Evolutionary conservation across 176 grass and related monocot genomes (phyloP), one percentile per base, ranked within the genome.

Genomic region (Oryza coarctata): DNA sequence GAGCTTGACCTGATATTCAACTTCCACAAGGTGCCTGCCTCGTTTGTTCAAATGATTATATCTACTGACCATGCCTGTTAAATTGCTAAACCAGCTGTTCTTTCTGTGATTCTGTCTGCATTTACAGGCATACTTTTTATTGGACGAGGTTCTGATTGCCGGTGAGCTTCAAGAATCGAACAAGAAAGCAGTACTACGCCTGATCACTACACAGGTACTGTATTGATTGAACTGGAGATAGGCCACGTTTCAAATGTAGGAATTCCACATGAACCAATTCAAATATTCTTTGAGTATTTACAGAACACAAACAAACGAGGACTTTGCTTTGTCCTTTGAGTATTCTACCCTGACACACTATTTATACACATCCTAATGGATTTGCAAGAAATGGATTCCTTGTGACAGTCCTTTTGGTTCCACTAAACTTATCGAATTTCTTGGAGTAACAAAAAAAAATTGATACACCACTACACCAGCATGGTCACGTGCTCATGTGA

Each of bases 1-100:
- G 90, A 95, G 80, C 85, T 92, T 44, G 93, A 92, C 75, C 82
- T 92, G 60, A 92, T 92, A 62, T 92, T 92, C 90, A 95, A 95
- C 78, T 95, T 95, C 62, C 90, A 95, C 38, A 88, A 92, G 93
- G 85, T 90, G 66, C 12, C 23, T 32, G 65, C 26, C 47, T 77
- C 3, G 22, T 83, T 27, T 67, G 52, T 63, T 31, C 23, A 70
- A 2, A 35, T 38, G 17, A 32, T 3, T 50, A 67, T 55, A 22
- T 55, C 50, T 55, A 22, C 9, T 55, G 50, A 22, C 20, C 50
- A 55, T 27, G 61, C 75, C 44, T 63, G 39, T 34, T 15, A 63
- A 18, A 60, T 28, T 69, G 29, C 26, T 13, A 15, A 4, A 30
- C 10, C 28, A 39, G n/a, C 38, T 79, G 11, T 12, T 13, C 20